Percentiles rank a stretch among this genome's conserved stretches.
Conservation (phyloP, 2,329 filamentous ascomycete species). For the Diaporthe citri region DNA sequence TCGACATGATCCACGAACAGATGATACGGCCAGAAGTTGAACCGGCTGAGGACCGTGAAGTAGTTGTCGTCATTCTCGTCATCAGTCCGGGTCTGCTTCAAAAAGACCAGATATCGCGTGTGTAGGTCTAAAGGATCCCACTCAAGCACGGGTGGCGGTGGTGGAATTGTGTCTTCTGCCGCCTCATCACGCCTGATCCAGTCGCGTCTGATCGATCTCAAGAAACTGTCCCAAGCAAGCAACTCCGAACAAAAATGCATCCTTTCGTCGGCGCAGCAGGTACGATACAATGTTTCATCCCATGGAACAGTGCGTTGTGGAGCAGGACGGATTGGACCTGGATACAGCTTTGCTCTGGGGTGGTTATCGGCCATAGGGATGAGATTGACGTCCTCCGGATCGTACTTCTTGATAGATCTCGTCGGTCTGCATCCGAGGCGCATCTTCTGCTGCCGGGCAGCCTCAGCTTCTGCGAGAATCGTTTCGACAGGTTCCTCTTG, state of each 20-base stretch:
- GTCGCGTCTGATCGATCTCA: neutral
- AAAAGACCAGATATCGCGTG: neutral
- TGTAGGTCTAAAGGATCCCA: neutral
- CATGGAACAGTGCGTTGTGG: neutral
- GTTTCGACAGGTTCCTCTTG: neutral
- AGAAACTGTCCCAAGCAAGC: neutral
- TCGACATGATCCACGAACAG: neutral
- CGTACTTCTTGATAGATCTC: neutral
- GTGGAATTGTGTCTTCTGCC: neutral
- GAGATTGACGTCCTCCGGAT: neutral
- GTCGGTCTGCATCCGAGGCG: neutral
- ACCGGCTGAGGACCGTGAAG: neutral
- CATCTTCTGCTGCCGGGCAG: neutral
- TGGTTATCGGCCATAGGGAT: neutral
- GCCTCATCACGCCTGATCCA: neutral
- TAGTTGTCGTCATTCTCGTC: neutral
- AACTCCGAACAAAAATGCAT: neutral
- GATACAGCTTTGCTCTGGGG: neutral
- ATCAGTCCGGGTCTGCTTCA: neutral
- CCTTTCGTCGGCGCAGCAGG: neutral
- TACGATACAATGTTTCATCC: neutral
- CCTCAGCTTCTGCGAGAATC: neutral
- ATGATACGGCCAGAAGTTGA: neutral
- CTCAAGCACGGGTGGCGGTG: neutral
- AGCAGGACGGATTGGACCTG: neutral